phyloP scores from a whole-genome alignment of 441 rosid genomes.

The Eruca vesicaria region DNA sequence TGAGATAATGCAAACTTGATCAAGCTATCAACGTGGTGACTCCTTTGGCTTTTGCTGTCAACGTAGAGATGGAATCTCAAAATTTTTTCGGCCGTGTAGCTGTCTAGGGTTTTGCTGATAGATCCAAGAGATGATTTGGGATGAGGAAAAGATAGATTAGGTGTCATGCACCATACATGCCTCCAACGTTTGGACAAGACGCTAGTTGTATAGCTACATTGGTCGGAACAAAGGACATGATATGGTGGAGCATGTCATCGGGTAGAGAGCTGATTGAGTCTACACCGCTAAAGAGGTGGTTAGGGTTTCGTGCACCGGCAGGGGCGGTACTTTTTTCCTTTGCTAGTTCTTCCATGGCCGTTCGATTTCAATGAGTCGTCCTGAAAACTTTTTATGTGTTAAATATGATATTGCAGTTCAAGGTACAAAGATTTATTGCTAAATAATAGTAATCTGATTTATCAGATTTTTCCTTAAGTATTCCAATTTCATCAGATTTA shows the following conservation, averaged over 20 bases:
- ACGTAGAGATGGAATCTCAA: not conserved
- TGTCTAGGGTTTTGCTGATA: not conserved
- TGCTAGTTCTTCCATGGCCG: not conserved
- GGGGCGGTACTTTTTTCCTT: not conserved
- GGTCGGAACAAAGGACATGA: not conserved
- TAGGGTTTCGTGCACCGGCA: not conserved
- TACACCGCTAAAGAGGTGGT: not conserved
- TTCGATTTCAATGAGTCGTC: not conserved
- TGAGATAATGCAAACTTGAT: not conserved
- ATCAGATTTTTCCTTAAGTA: not conserved
- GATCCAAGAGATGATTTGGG: not conserved
- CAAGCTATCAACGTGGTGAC: not conserved
- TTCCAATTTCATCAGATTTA: not conserved
- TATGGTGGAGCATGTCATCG: not conserved
- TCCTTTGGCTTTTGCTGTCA: not conserved
- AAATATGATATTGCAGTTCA: not conserved
- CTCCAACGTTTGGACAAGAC: not conserved
- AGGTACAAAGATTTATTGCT: too few species aligned
- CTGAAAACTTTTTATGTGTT: not conserved
- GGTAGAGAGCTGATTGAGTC: constrained; percentile 3
- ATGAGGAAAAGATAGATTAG: not conserved
- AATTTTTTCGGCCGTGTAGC: not conserved
- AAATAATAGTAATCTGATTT: not conserved
- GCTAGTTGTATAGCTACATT: not conserved
- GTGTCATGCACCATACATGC: not conserved